Conservation (phyloP, 2,329 filamentous ascomycete species). For the Claviceps sp. region DNA sequence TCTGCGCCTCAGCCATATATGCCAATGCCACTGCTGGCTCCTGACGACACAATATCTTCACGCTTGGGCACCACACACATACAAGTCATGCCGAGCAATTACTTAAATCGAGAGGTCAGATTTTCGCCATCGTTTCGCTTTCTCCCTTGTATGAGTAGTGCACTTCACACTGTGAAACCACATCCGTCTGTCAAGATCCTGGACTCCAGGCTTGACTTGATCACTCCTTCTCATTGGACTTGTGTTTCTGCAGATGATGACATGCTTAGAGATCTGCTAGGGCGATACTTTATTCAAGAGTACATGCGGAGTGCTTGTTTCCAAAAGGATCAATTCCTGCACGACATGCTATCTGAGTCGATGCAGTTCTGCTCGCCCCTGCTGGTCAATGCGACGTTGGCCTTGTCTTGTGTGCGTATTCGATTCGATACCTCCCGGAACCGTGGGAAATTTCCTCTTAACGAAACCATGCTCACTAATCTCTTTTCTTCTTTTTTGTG, state of each 20-base stretch:
- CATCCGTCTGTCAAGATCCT: neutral
- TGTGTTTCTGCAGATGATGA: neutral
- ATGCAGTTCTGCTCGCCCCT: slow-evolving; percentile 1
- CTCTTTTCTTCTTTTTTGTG: neutral
- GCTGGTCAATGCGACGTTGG: neutral
- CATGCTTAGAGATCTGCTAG: neutral
- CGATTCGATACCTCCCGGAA: slow-evolving; percentile 7
- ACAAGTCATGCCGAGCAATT: neutral
- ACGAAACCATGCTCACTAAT: neutral
- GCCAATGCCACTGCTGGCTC: neutral
- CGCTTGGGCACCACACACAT: neutral
- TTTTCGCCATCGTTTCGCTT: neutral
- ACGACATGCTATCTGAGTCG: neutral
- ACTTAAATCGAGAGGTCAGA: neutral
- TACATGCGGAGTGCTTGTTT: neutral
- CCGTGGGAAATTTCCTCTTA: neutral
- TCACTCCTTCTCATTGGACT: neutral
- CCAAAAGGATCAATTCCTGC: slow-evolving; percentile 1
- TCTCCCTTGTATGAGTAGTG: neutral
- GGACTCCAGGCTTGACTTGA: neutral
- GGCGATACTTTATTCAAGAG: neutral
- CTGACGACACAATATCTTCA: neutral
- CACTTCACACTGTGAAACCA: neutral
- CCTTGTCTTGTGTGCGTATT: slow-evolving; percentile 2
- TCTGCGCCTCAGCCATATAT: neutral